phyloP scores from a whole-genome alignment of 2,329 filamentous ascomycete genomes.

The Zopfia rhizophila region DNA sequence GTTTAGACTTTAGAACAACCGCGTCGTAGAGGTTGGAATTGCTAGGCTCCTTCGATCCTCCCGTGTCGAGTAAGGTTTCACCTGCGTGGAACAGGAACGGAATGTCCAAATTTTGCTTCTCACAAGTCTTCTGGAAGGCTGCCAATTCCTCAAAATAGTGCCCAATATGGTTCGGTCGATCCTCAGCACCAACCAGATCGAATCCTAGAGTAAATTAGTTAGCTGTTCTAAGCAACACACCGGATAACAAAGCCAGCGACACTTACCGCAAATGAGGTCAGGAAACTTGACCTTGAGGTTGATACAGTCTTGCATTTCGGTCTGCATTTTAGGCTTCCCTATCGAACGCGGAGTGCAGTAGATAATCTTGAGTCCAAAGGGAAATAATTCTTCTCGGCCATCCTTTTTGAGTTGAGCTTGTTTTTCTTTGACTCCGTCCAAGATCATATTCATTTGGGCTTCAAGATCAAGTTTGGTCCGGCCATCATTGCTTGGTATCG shows the following conservation, averaged over 20 bases:
- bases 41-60: constrained; percentile 66
- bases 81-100: constrained; percentile 82
- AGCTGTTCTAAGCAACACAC: not conserved
- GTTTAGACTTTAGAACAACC: constrained; percentile 71
- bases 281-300: constrained; percentile 67
- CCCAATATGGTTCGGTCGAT: constrained; percentile 69
- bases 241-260: not conserved
- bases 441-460: constrained; percentile 64
- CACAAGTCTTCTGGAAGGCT: constrained; percentile 66
- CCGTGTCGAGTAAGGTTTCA: constrained; percentile 73
- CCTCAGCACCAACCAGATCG: constrained; percentile 75
- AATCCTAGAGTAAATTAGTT: constrained; percentile 62
- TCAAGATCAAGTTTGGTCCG: constrained; percentile 62
- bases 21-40: constrained; percentile 75
- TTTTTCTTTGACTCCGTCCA: constrained; percentile 63
- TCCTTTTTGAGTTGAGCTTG: constrained; percentile 51
- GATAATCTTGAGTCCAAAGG: constrained; percentile 73
- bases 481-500: constrained; percentile 69
- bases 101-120: constrained; percentile 62
- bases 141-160: constrained; percentile 68
- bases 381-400: constrained; percentile 59
- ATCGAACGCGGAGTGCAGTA: constrained; percentile 76
- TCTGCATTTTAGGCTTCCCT: constrained; percentile 56
- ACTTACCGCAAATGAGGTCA: constrained; percentile 71
- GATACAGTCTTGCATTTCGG: constrained; percentile 70